A percentile compares a stretch with the other conserved stretches of the same genome.
Evolutionary conservation across 345 rosid species (phyloP).

Genomic region (Brassica carinata): DNA sequence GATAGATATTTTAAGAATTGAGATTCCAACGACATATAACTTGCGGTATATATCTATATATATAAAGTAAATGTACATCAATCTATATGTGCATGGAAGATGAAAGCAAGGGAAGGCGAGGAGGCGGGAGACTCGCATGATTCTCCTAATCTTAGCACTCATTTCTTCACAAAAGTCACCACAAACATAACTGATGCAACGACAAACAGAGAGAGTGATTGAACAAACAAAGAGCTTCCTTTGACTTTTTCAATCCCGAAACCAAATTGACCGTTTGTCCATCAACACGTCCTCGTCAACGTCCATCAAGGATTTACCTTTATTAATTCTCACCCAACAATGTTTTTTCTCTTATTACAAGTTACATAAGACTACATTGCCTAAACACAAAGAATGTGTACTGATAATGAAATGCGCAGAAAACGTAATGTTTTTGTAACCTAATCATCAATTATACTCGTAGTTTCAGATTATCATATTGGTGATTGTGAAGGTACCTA

Average conservation of each 20-base stretch:
- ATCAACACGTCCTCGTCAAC: conserved; percentile 24
- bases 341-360: neutral
- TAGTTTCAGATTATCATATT: conserved; percentile 1
- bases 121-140: conserved; percentile 29
- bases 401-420: neutral
- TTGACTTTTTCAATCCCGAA: conserved; percentile 36
- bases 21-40: conserved; percentile 8
- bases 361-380: neutral
- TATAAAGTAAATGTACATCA: neutral
- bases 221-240: conserved; percentile 19
- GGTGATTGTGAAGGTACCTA: conserved; percentile 18
- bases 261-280: conserved; percentile 36
- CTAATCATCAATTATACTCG: neutral
- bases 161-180: conserved; percentile 33
- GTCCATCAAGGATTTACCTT: conserved; percentile 22
- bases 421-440: conserved; percentile 16
- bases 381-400: conserved; percentile 19
- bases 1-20: neutral
- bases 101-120: conserved; percentile 6
- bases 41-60: neutral
- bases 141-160: conserved; percentile 22
- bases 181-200: conserved; percentile 37
- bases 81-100: neutral
- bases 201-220: conserved; percentile 15
- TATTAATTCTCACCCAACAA: conserved; percentile 26